Percentiles rank a stretch among this genome's conserved stretches.
Evolutionary conservation across 257 asterid species (phyloP).

Genomic region (Echium plantagineum): DNA sequence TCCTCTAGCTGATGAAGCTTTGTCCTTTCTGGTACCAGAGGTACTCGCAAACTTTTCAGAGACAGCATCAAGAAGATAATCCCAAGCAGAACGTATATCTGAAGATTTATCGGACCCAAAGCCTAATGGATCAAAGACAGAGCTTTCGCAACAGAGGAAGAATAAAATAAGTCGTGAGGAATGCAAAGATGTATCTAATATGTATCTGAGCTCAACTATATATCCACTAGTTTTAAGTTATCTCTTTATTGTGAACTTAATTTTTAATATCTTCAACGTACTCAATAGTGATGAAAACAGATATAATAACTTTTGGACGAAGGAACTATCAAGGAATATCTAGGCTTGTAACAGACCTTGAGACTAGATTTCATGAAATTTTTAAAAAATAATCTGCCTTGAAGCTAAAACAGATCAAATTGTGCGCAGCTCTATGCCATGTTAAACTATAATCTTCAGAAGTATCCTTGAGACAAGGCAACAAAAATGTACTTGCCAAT

Average conservation of each 20-base stretch:
- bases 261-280: too few relatives aligned
- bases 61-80: conserved; percentile 27
- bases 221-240: not conserved
- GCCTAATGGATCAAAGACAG: conserved; percentile 70
- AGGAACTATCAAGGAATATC: too few relatives aligned
- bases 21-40: conserved; percentile 65
- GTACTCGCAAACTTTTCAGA: conserved; percentile 49
- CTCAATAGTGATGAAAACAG: too few relatives aligned
- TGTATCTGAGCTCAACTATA: not conserved
- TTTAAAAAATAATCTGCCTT: not conserved
- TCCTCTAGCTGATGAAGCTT: conserved; percentile 63
- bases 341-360: too few relatives aligned
- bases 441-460: too few relatives aligned
- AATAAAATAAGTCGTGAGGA: conserved; percentile 1
- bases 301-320: too few relatives aligned
- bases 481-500: too few relatives aligned
- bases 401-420: not conserved
- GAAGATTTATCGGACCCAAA: conserved; percentile 42
- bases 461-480: too few relatives aligned
- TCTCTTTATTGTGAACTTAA: too few relatives aligned
- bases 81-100: conserved; percentile 41
- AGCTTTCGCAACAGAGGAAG: conserved; percentile 33
- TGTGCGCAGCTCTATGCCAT: not conserved
- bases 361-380: too few relatives aligned
- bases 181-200: conserved; percentile 3